Conservation (phyloP, 2,329 filamentous ascomycete genomes). For the Pseudonectria buxi region DNA sequence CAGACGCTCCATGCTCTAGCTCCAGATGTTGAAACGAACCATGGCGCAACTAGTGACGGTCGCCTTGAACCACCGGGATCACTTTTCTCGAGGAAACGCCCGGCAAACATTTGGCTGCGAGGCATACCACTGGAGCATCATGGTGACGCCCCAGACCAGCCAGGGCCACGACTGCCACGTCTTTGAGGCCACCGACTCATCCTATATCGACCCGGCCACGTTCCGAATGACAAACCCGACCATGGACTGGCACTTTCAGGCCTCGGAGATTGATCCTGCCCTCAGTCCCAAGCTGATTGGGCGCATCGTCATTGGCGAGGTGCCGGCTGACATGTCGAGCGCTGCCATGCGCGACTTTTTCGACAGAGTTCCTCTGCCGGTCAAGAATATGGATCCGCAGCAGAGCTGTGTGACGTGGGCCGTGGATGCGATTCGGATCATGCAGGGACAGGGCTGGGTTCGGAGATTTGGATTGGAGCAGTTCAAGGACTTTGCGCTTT, state of each 20-base stretch:
- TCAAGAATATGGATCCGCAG: slow-evolving; percentile 26
- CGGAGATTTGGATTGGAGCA: slow-evolving; percentile 15
- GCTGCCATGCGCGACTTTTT: slow-evolving; percentile 19
- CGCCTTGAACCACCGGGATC: slow-evolving; percentile 22
- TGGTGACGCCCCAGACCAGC: slow-evolving; percentile 17
- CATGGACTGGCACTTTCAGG: slow-evolving; percentile 27
- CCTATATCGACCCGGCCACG: slow-evolving; percentile 23
- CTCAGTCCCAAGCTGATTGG: slow-evolving; percentile 21
- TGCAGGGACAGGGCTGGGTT: slow-evolving; percentile 22
- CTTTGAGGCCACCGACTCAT: slow-evolving; percentile 26
- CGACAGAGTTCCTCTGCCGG: slow-evolving; percentile 17
- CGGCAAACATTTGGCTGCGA: slow-evolving; percentile 20
- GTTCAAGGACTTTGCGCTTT: slow-evolving; percentile 23
- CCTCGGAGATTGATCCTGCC: slow-evolving; percentile 9
- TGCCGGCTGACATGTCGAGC: slow-evolving; percentile 11
- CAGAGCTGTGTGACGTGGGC: slow-evolving; percentile 30
- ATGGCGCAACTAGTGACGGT: slow-evolving; percentile 18
- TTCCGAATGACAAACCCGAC: slow-evolving; percentile 26
- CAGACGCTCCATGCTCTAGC: too few species aligned
- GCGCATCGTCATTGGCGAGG: slow-evolving; percentile 20
- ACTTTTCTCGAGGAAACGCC: slow-evolving; percentile 18
- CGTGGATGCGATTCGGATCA: slow-evolving; percentile 16
- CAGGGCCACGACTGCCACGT: slow-evolving; percentile 8
- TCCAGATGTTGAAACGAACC: background rate
- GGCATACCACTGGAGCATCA: slow-evolving; percentile 27